phyloP scores from a whole-genome alignment of 2,329 filamentous ascomycete genomes.

The Bipolaris gigantea region DNA sequence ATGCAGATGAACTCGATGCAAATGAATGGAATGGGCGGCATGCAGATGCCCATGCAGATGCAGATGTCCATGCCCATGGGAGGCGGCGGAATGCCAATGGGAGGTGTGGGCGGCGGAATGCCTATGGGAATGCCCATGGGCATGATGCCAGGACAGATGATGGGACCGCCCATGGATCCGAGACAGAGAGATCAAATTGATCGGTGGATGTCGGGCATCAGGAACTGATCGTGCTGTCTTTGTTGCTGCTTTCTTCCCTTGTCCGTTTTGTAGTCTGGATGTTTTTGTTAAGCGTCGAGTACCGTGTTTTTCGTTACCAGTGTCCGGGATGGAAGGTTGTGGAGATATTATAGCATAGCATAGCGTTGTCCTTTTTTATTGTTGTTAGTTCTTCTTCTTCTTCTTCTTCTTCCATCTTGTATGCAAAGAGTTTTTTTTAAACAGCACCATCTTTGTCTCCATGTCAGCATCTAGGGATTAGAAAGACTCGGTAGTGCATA shows the following conservation, averaged over 20 bases:
- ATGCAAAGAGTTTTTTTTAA: background rate
- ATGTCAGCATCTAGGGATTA: background rate
- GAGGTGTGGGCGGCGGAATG: conserved; percentile 12
- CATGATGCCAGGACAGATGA: conserved; percentile 28
- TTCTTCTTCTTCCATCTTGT: background rate
- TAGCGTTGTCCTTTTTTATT: background rate
- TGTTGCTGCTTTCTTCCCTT: background rate
- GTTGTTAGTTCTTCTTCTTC: too few species aligned
- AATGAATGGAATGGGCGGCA: background rate
- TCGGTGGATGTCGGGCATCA: conserved; percentile 58
- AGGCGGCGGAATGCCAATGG: conserved; percentile 8
- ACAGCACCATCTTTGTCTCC: background rate
- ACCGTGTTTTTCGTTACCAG: background rate
- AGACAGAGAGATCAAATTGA: conserved; percentile 61
- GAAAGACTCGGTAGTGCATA: background rate
- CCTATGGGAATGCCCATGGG: conserved; percentile 27
- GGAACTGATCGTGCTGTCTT: conserved; percentile 15
- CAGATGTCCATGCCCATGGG: conserved; percentile 7
- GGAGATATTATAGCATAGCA: background rate
- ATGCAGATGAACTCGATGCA: conserved; percentile 12
- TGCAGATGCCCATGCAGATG: conserved; percentile 3
- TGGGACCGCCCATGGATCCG: conserved; percentile 47
- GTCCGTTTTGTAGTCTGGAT: background rate
- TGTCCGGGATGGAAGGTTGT: background rate
- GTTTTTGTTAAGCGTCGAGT: background rate